phyloP scores from a whole-genome alignment of 1,139 yeast genomes.

The Protomyces inouyei region DNA sequence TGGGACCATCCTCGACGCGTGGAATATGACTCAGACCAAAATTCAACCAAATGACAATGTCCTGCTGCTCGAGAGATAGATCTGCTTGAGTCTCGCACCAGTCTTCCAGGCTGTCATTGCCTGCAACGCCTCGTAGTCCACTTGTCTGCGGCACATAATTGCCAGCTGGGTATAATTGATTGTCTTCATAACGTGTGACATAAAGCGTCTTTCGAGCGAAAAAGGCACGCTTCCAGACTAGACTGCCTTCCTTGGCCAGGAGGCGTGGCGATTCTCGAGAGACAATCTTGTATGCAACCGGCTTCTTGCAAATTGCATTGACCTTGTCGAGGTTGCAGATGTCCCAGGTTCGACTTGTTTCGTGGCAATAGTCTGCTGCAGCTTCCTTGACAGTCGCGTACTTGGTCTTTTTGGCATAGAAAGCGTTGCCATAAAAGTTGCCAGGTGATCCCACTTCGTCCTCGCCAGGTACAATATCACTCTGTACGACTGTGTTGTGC shows the following conservation, averaged over 20 bases:
- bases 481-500: constrained; percentile 64
- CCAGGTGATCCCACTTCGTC: constrained; percentile 59
- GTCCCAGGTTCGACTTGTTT: constrained; percentile 72
- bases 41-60: constrained; percentile 69
- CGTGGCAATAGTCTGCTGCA: constrained; percentile 56
- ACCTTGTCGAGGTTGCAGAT: constrained; percentile 63
- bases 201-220: constrained; percentile 67
- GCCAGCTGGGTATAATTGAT: constrained; percentile 71
- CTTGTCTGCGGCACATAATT: constrained; percentile 75
- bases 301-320: constrained; percentile 67
- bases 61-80: constrained; percentile 60
- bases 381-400: constrained; percentile 68
- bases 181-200: constrained; percentile 61
- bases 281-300: constrained; percentile 69
- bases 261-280: constrained; percentile 71
- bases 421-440: constrained; percentile 69
- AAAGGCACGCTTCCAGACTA: constrained; percentile 75
- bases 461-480: constrained; percentile 60
- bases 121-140: constrained; percentile 49
- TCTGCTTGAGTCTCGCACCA: constrained; percentile 62
- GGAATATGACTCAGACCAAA: constrained; percentile 84
- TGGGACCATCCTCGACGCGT: constrained; percentile 83
- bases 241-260: constrained; percentile 66
- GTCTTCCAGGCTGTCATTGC: constrained; percentile 61
- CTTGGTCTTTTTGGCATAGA: constrained; percentile 57